These are phyloP conservation scores for Bretziella fagacearum DNA, from an alignment of 2,329 filamentous ascomycete species.

Conservation along the genomic window DNA sequence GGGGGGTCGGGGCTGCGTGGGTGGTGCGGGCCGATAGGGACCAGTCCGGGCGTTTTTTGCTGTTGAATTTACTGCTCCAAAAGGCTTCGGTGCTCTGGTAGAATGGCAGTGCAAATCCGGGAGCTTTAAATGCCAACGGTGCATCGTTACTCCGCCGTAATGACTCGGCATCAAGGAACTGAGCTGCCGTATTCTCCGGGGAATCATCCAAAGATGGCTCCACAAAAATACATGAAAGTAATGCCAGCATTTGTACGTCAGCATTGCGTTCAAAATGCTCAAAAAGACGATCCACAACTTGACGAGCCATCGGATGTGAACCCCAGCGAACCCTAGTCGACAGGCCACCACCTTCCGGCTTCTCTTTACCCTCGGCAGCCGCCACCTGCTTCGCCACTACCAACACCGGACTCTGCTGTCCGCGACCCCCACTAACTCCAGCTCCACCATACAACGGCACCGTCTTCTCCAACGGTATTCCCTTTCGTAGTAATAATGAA, in stretches of 20 bases:
- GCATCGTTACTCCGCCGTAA: slow-evolving; percentile 26
- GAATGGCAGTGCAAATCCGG: slow-evolving; percentile 49
- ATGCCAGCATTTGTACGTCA: slow-evolving; percentile 54
- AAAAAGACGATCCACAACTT: slow-evolving; percentile 46
- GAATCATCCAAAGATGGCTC: slow-evolving; percentile 9
- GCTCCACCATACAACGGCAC: slow-evolving; percentile 20
- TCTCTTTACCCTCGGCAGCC: slow-evolving; percentile 14
- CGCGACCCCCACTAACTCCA: neutral
- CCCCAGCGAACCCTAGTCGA: slow-evolving; percentile 52
- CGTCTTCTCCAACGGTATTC: slow-evolving; percentile 51
- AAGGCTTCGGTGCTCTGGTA: slow-evolving; percentile 41
- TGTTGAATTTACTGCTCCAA: slow-evolving; percentile 36
- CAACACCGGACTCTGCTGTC: slow-evolving; percentile 27
- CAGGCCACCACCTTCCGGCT: slow-evolving; percentile 20
- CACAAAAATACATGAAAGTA: slow-evolving; percentile 52
- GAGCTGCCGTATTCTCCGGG: slow-evolving; percentile 36
- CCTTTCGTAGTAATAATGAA: slow-evolving; percentile 57
- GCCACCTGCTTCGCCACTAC: slow-evolving; percentile 37
- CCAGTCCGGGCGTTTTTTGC: slow-evolving; percentile 16
- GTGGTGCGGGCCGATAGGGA: slow-evolving; percentile 41
- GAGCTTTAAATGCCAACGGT: slow-evolving; percentile 47
- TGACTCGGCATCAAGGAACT: slow-evolving; percentile 15
- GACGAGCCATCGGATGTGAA: slow-evolving; percentile 42
- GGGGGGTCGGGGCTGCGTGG: slow-evolving; percentile 37
- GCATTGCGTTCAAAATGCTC: slow-evolving; percentile 43